phyloP scores from a whole-genome alignment of 2,329 filamentous ascomycete species.

The Dendrostoma leiphaemia region DNA sequence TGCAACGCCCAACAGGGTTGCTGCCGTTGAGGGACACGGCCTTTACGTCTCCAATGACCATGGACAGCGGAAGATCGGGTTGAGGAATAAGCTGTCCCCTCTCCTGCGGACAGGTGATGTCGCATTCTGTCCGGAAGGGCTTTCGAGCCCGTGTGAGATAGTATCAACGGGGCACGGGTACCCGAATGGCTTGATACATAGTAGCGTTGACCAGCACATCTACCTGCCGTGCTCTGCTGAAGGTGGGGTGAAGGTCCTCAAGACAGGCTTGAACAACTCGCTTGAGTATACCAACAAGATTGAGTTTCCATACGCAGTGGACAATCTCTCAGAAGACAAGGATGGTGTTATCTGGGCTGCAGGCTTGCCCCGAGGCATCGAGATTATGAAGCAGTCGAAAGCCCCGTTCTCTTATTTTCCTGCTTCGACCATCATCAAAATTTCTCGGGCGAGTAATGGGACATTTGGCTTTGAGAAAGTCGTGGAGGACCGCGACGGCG shows the following conservation, averaged over 20 bases:
- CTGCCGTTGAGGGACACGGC: not conserved
- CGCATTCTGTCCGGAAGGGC: not conserved
- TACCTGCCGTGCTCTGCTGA: constrained; percentile 4
- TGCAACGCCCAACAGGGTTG: constrained; percentile 6
- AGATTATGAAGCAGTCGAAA: not conserved
- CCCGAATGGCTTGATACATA: constrained; percentile 5
- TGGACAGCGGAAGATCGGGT: not conserved
- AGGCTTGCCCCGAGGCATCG: not conserved
- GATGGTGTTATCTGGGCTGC: constrained; percentile 4
- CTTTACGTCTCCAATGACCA: constrained; percentile 9
- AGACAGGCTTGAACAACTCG: not conserved
- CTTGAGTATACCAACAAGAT: not conserved
- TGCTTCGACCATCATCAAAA: constrained; percentile 1
- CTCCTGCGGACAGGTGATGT: constrained; percentile 4
- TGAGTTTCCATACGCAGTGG: not conserved
- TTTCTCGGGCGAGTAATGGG: not conserved
- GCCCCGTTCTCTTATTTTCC: not conserved
- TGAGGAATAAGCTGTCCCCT: not conserved
- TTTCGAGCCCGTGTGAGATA: not conserved
- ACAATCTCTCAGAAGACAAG: constrained; percentile 8
- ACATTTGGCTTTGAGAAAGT: not conserved
- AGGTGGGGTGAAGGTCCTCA: constrained; percentile 1
- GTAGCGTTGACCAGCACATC: not conserved
- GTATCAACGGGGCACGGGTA: constrained; percentile 7
- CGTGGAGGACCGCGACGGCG: constrained; percentile 2